These are phyloP conservation scores for Populus alba DNA, from an alignment of 345 rosid species.

Conservation along the genomic window DNA sequence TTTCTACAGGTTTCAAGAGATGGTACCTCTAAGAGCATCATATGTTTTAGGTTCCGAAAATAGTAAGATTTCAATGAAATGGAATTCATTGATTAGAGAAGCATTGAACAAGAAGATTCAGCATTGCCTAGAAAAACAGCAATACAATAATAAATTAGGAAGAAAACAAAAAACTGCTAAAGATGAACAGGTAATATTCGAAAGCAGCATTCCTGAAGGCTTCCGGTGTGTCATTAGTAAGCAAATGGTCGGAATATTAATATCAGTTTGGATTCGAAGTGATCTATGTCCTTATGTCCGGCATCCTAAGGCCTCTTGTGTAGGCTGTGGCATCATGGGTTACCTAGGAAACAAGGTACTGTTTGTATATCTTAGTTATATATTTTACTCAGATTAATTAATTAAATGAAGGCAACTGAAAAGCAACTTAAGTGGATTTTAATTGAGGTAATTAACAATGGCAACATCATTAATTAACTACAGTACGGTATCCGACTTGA, in stretches of 20 bases:
- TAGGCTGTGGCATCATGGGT: slow-evolving; percentile 81
- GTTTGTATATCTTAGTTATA: background rate
- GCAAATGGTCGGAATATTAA: slow-evolving; percentile 80
- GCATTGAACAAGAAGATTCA: slow-evolving; percentile 45
- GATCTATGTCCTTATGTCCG: slow-evolving; percentile 49
- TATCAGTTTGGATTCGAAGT: slow-evolving; percentile 63
- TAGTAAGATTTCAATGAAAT: slow-evolving; percentile 42
- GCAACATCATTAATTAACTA: background rate
- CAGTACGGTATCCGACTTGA: background rate
- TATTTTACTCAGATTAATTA: background rate
- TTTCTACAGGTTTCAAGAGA: slow-evolving; percentile 64
- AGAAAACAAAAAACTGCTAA: slow-evolving; percentile 2
- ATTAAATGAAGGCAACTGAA: too few species aligned
- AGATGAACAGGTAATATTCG: slow-evolving; percentile 7
- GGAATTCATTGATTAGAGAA: slow-evolving; percentile 65
- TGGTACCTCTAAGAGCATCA: slow-evolving; percentile 64
- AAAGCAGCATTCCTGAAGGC: slow-evolving; percentile 15
- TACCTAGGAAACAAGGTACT: slow-evolving; percentile 81
- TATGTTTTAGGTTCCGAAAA: slow-evolving; percentile 64
- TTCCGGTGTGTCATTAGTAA: slow-evolving; percentile 60
- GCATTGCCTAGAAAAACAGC: background rate
- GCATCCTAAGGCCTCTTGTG: slow-evolving; percentile 62
- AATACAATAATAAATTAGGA: background rate
- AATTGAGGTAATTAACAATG: background rate
- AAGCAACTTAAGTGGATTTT: background rate